Conservation (phyloP, 768 basidiomycete species). For the Nevesoporus exiguus region DNA sequence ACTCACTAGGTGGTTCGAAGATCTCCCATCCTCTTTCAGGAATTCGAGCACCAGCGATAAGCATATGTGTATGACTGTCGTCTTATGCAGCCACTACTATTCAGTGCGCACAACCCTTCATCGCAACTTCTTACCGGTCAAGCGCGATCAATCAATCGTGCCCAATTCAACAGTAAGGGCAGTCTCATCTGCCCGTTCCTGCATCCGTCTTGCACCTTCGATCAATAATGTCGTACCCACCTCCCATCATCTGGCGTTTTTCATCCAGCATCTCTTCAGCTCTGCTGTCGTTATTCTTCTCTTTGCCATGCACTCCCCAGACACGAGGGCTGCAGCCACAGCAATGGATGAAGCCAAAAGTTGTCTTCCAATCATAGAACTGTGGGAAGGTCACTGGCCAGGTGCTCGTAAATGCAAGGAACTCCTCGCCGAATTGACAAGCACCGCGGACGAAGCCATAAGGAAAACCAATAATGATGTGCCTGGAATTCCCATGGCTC, state of each 20-base stretch:
- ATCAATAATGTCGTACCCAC: conserved; percentile 81
- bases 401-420: conserved; percentile 87
- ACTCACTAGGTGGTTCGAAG: conserved; percentile 80
- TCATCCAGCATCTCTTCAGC: conserved; percentile 87
- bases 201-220: conserved; percentile 79
- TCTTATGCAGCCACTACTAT: conserved; percentile 87
- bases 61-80: conserved; percentile 82
- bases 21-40: conserved; percentile 72
- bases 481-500: conserved; percentile 25
- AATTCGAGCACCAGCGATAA: conserved; percentile 68
- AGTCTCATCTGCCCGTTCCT: conserved; percentile 79
- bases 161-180: conserved; percentile 77
- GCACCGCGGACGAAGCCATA: conserved; percentile 68
- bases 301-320: conserved; percentile 81
- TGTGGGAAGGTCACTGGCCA: conserved; percentile 86
- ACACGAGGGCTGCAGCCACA: conserved; percentile 56
- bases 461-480: conserved; percentile 25
- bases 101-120: conserved; percentile 84
- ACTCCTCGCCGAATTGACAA: conserved; percentile 64
- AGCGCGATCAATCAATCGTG: conserved; percentile 62
- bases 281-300: conserved; percentile 82
- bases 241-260: conserved; percentile 85
- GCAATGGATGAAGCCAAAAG: conserved; percentile 84
- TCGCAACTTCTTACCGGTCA: conserved; percentile 82
- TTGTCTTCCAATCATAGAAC: conserved; percentile 65